Evolutionary conservation across 148 eudicot species (phyloP).

Genomic region (Tetragonia tetragonoides): DNA sequence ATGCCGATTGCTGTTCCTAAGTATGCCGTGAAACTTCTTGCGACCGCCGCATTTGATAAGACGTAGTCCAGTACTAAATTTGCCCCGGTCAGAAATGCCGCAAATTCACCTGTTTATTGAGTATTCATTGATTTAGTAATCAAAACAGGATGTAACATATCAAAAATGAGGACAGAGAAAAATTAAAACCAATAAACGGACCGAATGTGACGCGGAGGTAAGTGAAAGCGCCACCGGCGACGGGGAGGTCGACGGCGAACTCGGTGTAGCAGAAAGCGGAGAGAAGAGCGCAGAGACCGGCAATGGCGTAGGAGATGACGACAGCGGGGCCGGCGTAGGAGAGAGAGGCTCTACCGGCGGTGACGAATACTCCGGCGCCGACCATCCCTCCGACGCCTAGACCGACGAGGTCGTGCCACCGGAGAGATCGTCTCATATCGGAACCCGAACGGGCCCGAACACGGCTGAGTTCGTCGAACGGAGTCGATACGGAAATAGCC

Average conservation of each 20-base stretch:
- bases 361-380: constrained; percentile 93
- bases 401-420: constrained; percentile 74
- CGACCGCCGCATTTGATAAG: constrained; percentile 80
- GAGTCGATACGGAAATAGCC: constrained; percentile 56
- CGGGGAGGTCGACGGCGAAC: constrained; percentile 92
- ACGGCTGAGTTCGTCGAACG: constrained; percentile 53
- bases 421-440: constrained; percentile 48
- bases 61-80: constrained; percentile 78
- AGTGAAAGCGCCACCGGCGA: constrained; percentile 96
- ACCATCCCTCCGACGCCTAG: constrained; percentile 93
- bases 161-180: too few species aligned
- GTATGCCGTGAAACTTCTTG: constrained; percentile 79
- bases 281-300: constrained; percentile 83
- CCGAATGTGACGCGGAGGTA: constrained; percentile 91
- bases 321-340: constrained; percentile 74
- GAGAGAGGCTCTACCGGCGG: constrained; percentile 66
- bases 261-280: constrained; percentile 97
- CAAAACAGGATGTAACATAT: too few species aligned
- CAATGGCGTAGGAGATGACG: constrained; percentile 87
- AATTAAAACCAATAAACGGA: constrained; percentile 6
- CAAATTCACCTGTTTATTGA: constrained; percentile 59
- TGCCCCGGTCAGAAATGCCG: constrained; percentile 75
- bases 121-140: too few species aligned
- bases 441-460: constrained; percentile 55
- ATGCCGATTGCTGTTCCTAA: constrained; percentile 66